Percentiles rank a stretch among this genome's conserved stretches.
Evolutionary conservation across 371 early-diverging fungal species (phyloP).

Genomic region (Actinomortierella wolfii): DNA sequence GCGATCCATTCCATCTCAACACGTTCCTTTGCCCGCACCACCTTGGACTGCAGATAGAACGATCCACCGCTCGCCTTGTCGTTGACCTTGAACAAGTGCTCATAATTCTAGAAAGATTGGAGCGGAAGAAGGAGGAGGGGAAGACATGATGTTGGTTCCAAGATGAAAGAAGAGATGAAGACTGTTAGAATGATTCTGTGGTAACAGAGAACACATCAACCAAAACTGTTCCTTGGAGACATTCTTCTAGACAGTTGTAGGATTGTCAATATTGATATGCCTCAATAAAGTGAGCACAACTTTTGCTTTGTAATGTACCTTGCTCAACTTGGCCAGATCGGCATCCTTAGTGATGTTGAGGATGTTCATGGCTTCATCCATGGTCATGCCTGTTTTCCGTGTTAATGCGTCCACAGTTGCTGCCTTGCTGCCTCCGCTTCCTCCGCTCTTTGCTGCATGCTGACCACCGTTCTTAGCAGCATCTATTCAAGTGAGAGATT

Average conservation of each 20-base stretch:
- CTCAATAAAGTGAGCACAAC: no score
- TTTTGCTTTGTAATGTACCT: conserved; percentile 50
- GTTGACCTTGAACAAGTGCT: conserved; percentile 89
- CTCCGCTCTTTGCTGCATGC: conserved; percentile 69
- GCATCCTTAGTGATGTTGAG: conserved; percentile 84
- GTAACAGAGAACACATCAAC: background rate
- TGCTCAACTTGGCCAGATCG: conserved; percentile 70
- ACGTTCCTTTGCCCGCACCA: conserved; percentile 92
- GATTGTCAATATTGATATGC: no score
- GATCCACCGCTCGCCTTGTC: conserved; percentile 89
- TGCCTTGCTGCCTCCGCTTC: conserved; percentile 57
- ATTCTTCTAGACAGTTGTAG: conserved; percentile 1
- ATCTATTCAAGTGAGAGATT: conserved; percentile 40
- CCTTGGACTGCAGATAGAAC: conserved; percentile 94
- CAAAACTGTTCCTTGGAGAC: background rate
- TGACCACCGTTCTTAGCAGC: conserved; percentile 56
- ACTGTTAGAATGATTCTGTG: no score
- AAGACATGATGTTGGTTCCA: no score
- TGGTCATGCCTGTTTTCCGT: conserved; percentile 82
- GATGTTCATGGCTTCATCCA: conserved; percentile 93
- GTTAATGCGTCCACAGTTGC: conserved; percentile 77
- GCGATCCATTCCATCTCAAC: conserved; percentile 85
- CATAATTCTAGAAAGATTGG: conserved; percentile 69
- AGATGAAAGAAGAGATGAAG: no score
- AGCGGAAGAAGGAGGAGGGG: no score